Base-by-base conservation (phyloP, 495 filamentous ascomycete species). In the Trichoderma virens region DNA sequence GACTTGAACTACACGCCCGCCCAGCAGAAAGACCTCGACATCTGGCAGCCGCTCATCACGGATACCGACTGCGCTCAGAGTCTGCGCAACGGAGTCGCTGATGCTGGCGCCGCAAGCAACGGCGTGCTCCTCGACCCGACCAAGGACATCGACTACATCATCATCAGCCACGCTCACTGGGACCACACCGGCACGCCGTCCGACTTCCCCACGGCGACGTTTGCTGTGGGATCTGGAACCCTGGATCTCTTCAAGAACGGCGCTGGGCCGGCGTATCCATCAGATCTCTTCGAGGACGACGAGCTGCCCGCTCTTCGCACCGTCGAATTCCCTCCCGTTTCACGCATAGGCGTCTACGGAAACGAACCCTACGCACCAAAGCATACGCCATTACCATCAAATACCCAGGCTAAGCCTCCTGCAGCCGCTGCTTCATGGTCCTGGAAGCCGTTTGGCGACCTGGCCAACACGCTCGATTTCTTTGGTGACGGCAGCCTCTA, bases 111-210 rank as follows among this genome's bases (percentile, higher is more conserved):
- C 30, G 60, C 32, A 7, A 60, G 18, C 38, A 41, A 30, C 11
- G 32, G 61, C 13, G 66, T 67, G 3, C 61, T 74, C 1, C 30
- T 56, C 23, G 62, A 69, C 28, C 69, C 70, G 2, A 39, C 65
- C 0, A 64, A 56, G n/a, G 74, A 77, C 28, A 71, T 83, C 54
- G 73, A 82, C 65, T 63, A 73, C 8, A 76, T 83, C 1, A 72
- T 83, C 41, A 66, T 83, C 0, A 77, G 72, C 67, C 81, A 84
- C 60, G 76, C 83, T 0, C 82, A 83, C 67, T 83, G 76, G 72
- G 81, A 85, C 63, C 82, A 85, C 63, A 67, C 78, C 28, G 82
- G 82, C 43, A 77, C 75, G 18, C 76, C 78, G 0, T 68, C 69
- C 1, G 79, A 81, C 65, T 85, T 83, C 62, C 45, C 68, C 5